A percentile compares a stretch with the other conserved stretches of the same genome.
These are phyloP conservation scores for Prunus davidiana DNA, from an alignment of 306 rosid genomes.

Conservation along the genomic window DNA sequence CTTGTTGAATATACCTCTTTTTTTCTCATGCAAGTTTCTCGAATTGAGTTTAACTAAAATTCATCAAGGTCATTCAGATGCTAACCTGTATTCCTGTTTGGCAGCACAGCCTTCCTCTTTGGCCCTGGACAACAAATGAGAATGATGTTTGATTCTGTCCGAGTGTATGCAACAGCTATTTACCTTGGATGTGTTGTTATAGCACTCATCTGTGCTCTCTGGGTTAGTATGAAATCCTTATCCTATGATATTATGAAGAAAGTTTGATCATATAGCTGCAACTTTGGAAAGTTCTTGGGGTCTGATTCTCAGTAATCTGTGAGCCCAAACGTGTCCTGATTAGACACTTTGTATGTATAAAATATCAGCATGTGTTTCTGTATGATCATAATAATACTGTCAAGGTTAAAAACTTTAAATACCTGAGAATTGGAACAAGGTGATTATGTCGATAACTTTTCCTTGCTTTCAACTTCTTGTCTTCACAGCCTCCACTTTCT, in stretches of 20 bases:
- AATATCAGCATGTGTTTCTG: no score
- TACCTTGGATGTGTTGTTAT: conserved; percentile 84
- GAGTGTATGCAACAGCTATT: conserved; percentile 70
- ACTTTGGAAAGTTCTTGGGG: background rate
- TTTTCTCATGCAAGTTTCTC: background rate
- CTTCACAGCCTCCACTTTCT: background rate
- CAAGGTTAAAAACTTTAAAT: background rate
- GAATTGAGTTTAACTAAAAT: conserved; percentile 8
- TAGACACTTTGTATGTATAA: background rate
- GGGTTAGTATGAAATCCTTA: conserved; percentile 44
- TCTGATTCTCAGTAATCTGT: background rate
- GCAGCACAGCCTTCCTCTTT: conserved; percentile 94
- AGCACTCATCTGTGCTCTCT: conserved; percentile 86
- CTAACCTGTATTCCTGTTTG: conserved; percentile 38
- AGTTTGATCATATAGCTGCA: background rate
- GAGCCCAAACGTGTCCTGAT: background rate
- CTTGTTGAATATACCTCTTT: background rate
- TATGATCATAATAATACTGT: background rate
- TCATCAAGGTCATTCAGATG: conserved; percentile 6
- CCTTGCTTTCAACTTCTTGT: background rate
- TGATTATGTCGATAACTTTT: background rate
- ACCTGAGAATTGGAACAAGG: background rate
- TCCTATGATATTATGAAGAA: background rate
- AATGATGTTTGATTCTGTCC: conserved; percentile 90
- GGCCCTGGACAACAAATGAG: conserved; percentile 68